These are phyloP conservation scores for Candida mattraensis DNA, from an alignment of 805 yeast genomes.

Conservation along the genomic window DNA sequence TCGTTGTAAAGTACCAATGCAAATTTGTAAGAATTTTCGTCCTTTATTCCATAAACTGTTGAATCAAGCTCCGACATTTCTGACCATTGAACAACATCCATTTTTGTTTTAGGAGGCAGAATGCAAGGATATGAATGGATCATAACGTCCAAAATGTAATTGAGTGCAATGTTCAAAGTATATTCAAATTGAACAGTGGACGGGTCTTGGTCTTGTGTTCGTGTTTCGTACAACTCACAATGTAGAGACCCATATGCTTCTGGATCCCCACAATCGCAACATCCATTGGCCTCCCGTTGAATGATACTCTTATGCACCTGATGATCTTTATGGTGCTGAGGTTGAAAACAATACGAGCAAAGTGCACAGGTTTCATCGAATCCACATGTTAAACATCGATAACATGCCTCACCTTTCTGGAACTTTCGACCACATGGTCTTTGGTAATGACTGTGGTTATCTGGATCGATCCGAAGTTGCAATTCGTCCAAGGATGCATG, in stretches of 20 bases:
- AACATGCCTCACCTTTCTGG: slow-evolving; percentile 77
- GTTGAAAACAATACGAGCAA: slow-evolving; percentile 73
- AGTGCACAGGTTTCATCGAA: slow-evolving; percentile 82
- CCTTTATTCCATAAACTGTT: slow-evolving; percentile 44
- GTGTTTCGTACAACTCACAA: slow-evolving; percentile 43
- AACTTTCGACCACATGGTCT: slow-evolving; percentile 76
- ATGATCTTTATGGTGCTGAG: slow-evolving; percentile 71
- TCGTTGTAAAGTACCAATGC: slow-evolving; percentile 73
- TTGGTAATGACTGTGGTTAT: slow-evolving; percentile 47
- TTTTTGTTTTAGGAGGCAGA: slow-evolving; percentile 23
- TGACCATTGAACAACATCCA: slow-evolving; percentile 27
- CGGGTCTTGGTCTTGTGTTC: slow-evolving; percentile 23
- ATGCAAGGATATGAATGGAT: slow-evolving; percentile 45
- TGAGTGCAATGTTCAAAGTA: slow-evolving; percentile 50
- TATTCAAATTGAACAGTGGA: slow-evolving; percentile 40
- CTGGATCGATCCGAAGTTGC: slow-evolving; percentile 24
- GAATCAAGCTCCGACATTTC: slow-evolving; percentile 31
- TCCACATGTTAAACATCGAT: slow-evolving; percentile 73
- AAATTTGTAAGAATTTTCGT: slow-evolving; percentile 48
- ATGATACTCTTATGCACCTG: slow-evolving; percentile 63
- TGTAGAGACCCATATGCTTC: slow-evolving; percentile 70
- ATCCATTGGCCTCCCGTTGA: slow-evolving; percentile 69
- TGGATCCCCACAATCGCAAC: slow-evolving; percentile 87
- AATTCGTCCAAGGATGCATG: slow-evolving; percentile 13
- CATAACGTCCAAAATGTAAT: slow-evolving; percentile 63